Evolutionary conservation across 345 rosid species (phyloP), one percentile per base, ranked within the genome.

Genomic region (rapeseed (Brassica napus)): DNA sequence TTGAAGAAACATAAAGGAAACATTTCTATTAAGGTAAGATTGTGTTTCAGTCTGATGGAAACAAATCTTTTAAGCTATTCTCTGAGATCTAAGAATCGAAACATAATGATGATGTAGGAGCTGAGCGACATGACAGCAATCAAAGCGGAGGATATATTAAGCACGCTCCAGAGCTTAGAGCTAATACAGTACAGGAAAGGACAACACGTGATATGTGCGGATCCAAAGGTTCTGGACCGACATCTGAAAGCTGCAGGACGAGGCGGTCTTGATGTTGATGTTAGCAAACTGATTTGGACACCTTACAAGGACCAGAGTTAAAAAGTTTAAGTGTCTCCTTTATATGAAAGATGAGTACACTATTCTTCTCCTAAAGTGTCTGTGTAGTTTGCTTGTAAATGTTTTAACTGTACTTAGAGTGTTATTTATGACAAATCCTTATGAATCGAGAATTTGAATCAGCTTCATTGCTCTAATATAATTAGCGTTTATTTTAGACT

Each of bases 41-140:
- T n/a, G 52, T 44, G 49, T 44, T 39, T 44, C 5, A 3, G 4
- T 44, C 52, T 12, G 18, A 16, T 16, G 10, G 9, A 16, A 54
- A 47, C 10, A 37, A 54, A 24, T 16, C 23, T 54, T 52, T n/a
- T 1, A 52, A 5, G 59, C 23, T 2, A 54, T 54, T 54, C 59
- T 54, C 24, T 54, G 23, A 15, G 10, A 54, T 54, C 24, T 54
- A 49, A 49, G 57, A n/a, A 49, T 49, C 57, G 8, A 49, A 14
- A 4, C 6, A 49, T 49, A 1, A 49, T 49, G 18, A 49, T 49
- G 57, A 39, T 47, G 57, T 49, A 54, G 59, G 59, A 54, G 84
- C 95, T 94, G 10, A 92, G 98, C 24, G 98, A 92, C 88, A 92
- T 92, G 98, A 92, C 98, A 10, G 98, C 97, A 30, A 94, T 94